A percentile compares a stretch with the other conserved stretches of the same genome.
Conservation (phyloP, 2,329 filamentous ascomycete species). For the Helicocarpus griseus region DNA sequence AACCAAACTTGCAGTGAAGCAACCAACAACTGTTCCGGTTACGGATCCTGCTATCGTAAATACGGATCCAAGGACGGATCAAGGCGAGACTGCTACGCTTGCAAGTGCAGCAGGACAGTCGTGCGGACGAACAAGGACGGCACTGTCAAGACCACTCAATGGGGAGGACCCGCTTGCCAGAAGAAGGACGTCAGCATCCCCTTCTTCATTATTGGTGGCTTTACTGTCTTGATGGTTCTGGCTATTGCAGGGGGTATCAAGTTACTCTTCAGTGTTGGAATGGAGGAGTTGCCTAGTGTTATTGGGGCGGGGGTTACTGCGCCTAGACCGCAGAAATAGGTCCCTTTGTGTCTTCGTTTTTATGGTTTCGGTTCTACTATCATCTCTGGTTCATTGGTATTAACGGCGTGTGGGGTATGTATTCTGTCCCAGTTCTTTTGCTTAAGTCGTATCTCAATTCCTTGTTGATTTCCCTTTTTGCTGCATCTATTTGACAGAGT, state of each 20-base stretch:
- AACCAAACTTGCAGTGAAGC: conserved; percentile 56
- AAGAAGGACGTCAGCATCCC: conserved; percentile 83
- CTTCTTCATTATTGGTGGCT: conserved; percentile 77
- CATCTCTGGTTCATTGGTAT: neutral
- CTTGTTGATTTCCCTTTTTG: neutral
- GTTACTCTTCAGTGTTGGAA: conserved; percentile 72
- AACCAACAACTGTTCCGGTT: conserved; percentile 73
- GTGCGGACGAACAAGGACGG: conserved; percentile 36
- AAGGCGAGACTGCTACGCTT: conserved; percentile 60
- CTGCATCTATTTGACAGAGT: neutral
- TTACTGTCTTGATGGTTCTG: conserved; percentile 60
- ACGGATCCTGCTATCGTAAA: conserved; percentile 65
- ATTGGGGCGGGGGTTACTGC: conserved; percentile 89
- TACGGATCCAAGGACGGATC: conserved; percentile 37
- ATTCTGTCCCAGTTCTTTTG: too few relatives aligned
- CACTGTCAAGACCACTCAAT: conserved; percentile 57
- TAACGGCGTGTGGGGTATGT: conserved; percentile 1
- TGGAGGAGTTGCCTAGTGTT: conserved; percentile 81
- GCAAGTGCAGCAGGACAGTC: conserved; percentile 58
- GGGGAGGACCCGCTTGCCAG: conserved; percentile 78
- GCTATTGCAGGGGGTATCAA: conserved; percentile 62
- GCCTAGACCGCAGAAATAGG: conserved; percentile 42
- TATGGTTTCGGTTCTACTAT: neutral
- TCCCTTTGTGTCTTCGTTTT: neutral
- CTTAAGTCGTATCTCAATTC: neutral